Conservation (phyloP, 768 basidiomycete genomes). For the Harrya chromipes region DNA sequence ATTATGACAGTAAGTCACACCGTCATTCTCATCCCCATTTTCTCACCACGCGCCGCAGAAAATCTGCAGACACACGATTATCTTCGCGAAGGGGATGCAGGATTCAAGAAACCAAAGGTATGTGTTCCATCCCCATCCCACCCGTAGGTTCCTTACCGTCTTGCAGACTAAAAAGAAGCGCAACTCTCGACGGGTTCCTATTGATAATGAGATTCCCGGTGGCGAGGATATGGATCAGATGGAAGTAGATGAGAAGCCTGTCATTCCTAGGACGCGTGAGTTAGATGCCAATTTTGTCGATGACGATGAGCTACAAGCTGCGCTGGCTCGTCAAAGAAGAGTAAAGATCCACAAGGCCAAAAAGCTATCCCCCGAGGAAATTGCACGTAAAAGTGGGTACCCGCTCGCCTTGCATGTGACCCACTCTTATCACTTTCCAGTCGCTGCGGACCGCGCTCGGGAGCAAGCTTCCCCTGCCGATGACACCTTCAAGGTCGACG, state of each 20-base stretch:
- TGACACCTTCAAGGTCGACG: constrained; percentile 46
- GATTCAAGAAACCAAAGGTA: constrained; percentile 95
- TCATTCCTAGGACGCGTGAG: constrained; percentile 64
- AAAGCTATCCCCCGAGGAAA: constrained; percentile 77
- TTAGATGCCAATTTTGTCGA: constrained; percentile 91
- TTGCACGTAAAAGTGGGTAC: constrained; percentile 68
- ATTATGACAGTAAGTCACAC: constrained; percentile 76
- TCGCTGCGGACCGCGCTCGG: constrained; percentile 57
- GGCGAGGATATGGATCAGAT: constrained; percentile 42
- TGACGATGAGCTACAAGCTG: constrained; percentile 96
- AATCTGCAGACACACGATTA: constrained; percentile 87
- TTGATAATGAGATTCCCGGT: constrained; percentile 37
- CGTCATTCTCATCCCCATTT: background rate
- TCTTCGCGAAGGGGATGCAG: constrained; percentile 83
- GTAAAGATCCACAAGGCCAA: constrained; percentile 76
- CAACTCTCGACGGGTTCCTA: constrained; percentile 55
- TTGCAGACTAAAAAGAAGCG: constrained; percentile 91
- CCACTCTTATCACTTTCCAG: constrained; percentile 35
- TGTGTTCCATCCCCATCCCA: constrained; percentile 5
- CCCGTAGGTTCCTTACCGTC: background rate
- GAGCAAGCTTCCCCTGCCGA: constrained; percentile 44
- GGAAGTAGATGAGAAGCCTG: constrained; percentile 78
- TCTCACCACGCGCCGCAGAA: constrained; percentile 46
- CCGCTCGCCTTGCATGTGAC: background rate
- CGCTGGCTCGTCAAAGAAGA: constrained; percentile 80